phyloP scores from a whole-genome alignment of 305 asterid species.

The Fraxinus dipetala region DNA sequence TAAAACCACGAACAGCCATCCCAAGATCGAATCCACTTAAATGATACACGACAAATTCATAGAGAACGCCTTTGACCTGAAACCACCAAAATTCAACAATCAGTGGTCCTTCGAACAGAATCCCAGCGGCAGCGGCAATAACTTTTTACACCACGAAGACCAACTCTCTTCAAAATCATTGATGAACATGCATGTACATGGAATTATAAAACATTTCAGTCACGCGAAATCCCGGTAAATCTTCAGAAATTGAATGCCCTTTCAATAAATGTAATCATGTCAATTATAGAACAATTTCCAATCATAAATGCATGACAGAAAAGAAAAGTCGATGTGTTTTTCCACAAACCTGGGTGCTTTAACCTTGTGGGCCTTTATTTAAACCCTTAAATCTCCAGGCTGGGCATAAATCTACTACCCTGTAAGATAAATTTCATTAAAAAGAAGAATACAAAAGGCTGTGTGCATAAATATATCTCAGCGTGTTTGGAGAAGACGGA shows the following conservation, averaged over 20 bases:
- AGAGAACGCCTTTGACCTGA: not conserved
- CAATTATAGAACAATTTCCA: conserved; percentile 21
- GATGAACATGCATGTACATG: not conserved
- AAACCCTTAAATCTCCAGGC: conserved; percentile 21
- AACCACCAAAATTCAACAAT: not conserved
- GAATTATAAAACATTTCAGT: not conserved
- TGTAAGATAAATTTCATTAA: conserved; percentile 26
- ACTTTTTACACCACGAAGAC: not conserved
- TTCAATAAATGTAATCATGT: not conserved
- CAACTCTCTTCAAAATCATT: not conserved
- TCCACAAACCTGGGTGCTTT: conserved; percentile 5
- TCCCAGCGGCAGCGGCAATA: not conserved
- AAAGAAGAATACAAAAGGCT: not conserved
- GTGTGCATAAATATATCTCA: not conserved
- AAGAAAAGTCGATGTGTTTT: conserved; percentile 23
- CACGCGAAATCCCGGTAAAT: conserved; percentile 4
- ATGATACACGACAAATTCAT: not conserved
- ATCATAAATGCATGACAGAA: conserved; percentile 22
- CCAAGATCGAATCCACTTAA: not conserved
- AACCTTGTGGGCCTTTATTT: conserved; percentile 13
- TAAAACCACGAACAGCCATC: not conserved
- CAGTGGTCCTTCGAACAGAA: not conserved
- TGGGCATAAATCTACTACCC: conserved; percentile 17
- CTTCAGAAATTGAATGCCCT: not conserved
- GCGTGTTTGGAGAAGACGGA: not conserved